Evolutionary conservation across 352 stramenopile species (phyloP).

Genomic region (Elongisporangium undulatum): DNA sequence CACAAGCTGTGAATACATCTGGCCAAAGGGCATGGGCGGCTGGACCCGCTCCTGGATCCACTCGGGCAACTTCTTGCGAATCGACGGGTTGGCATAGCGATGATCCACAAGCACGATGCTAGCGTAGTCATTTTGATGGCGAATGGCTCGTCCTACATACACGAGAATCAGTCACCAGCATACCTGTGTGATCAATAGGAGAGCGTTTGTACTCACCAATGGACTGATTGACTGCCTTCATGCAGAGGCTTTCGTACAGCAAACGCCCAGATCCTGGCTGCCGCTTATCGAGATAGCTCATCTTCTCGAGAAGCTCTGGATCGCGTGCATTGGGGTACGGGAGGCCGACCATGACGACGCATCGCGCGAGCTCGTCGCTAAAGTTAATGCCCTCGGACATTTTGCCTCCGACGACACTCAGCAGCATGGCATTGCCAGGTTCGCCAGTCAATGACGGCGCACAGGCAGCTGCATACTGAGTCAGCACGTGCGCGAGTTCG

Average conservation of each 20-base stretch:
- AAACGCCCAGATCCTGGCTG: slow-evolving; percentile 61
- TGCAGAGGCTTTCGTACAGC: slow-evolving; percentile 98
- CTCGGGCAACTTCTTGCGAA: slow-evolving; percentile 64
- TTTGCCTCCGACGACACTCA: slow-evolving; percentile 98
- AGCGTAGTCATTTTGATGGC: slow-evolving; percentile 97
- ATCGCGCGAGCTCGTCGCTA: slow-evolving; percentile 95
- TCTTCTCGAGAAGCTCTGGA: slow-evolving; percentile 96
- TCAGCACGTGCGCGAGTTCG: slow-evolving; percentile 89
- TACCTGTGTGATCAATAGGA: background rate
- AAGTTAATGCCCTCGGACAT: slow-evolving; percentile 99
- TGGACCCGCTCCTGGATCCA: slow-evolving; percentile 84
- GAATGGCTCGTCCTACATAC: slow-evolving; percentile 89
- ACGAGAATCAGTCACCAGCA: slow-evolving; percentile 5
- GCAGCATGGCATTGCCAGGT: slow-evolving; percentile 73
- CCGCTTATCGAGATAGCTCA: slow-evolving; percentile 88
- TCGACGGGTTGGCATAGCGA: slow-evolving; percentile 81
- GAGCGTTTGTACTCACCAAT: slow-evolving; percentile 40
- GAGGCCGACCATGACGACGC: slow-evolving; percentile 97
- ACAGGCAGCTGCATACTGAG: slow-evolving; percentile 78
- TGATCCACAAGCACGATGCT: slow-evolving; percentile 95
- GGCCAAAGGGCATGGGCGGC: slow-evolving; percentile 53
- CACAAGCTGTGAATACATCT: slow-evolving; percentile 67
- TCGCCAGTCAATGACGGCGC: slow-evolving; percentile 5
- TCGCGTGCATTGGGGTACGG: slow-evolving; percentile 97
- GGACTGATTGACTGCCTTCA: slow-evolving; percentile 99